Evolutionary conservation across 257 asterid genomes (phyloP).

Genomic region (Lantana camara): DNA sequence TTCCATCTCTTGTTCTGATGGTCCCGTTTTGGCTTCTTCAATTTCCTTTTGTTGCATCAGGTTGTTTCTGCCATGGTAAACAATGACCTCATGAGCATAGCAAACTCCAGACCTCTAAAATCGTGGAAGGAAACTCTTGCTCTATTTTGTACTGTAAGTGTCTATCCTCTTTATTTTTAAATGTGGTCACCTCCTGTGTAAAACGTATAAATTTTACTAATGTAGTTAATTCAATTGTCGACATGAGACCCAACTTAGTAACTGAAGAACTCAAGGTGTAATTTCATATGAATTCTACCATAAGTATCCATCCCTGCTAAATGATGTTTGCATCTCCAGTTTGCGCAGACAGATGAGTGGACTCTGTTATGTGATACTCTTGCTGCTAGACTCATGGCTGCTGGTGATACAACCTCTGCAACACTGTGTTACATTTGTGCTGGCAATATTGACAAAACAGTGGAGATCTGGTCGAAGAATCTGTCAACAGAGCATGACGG

Average conservation of each 20-base stretch:
- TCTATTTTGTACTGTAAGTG: slow-evolving; percentile 87
- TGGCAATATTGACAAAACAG: slow-evolving; percentile 90
- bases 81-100: slow-evolving; percentile 89
- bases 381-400: slow-evolving; percentile 86
- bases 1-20: slow-evolving; percentile 19
- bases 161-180: slow-evolving; percentile 18
- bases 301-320: not conserved
- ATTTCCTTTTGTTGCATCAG: slow-evolving; percentile 39
- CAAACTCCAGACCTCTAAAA: slow-evolving; percentile 78
- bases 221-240: no score
- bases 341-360: slow-evolving; percentile 90
- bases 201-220: not conserved
- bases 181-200: slow-evolving; percentile 9
- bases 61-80: slow-evolving; percentile 89
- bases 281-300: not conserved
- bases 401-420: slow-evolving; percentile 81
- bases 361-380: slow-evolving; percentile 75
- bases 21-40: slow-evolving; percentile 9
- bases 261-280: not conserved
- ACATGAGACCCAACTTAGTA: no score
- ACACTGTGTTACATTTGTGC: slow-evolving; percentile 91
- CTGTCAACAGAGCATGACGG: slow-evolving; percentile 69
- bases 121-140: slow-evolving; percentile 99
- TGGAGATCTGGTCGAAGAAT: slow-evolving; percentile 90
- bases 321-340: slow-evolving; percentile 51